Evolutionary conservation across 192 early-diverging fungal species (phyloP).

Genomic region (Podila epigama): DNA sequence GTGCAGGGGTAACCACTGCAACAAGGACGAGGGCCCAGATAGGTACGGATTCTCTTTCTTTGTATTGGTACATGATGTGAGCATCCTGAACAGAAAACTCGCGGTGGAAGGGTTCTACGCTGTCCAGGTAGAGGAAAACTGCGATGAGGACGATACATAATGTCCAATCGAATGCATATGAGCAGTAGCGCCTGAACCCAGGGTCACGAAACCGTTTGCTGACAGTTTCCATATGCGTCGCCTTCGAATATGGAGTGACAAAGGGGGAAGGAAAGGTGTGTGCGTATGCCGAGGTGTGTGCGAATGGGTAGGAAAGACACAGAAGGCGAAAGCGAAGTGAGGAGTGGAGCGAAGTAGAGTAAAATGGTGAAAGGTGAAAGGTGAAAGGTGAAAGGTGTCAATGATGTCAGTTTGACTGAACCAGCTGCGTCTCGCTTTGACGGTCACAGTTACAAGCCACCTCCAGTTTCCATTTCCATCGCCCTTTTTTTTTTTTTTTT

Average conservation of each 20-base stretch:
- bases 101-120: conserved; percentile 70
- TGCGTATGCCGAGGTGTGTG: not conserved
- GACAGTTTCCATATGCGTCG: not conserved
- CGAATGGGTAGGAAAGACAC: not conserved
- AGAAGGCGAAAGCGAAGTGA: too few species aligned
- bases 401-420: not conserved
- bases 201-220: conserved; percentile 20
- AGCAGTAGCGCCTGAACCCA: conserved; percentile 51
- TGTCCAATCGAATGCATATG: conserved; percentile 53
- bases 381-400: too few species aligned
- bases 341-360: too few species aligned
- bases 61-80: conserved; percentile 68
- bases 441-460: not conserved
- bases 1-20: conserved; percentile 53
- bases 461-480: not conserved
- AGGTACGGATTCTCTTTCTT: conserved; percentile 53
- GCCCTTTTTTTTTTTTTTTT: not conserved
- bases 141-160: conserved; percentile 63
- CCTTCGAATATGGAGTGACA: not conserved
- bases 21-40: conserved; percentile 48
- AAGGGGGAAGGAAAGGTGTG: not conserved
- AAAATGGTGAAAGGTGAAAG: too few species aligned
- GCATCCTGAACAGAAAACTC: conserved; percentile 77
- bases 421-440: not conserved
- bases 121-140: conserved; percentile 64